Percentiles rank a stretch among this genome's conserved stretches.
Evolutionary conservation across 306 rosid genomes (phyloP).

Genomic region (Acacia acuminata): DNA sequence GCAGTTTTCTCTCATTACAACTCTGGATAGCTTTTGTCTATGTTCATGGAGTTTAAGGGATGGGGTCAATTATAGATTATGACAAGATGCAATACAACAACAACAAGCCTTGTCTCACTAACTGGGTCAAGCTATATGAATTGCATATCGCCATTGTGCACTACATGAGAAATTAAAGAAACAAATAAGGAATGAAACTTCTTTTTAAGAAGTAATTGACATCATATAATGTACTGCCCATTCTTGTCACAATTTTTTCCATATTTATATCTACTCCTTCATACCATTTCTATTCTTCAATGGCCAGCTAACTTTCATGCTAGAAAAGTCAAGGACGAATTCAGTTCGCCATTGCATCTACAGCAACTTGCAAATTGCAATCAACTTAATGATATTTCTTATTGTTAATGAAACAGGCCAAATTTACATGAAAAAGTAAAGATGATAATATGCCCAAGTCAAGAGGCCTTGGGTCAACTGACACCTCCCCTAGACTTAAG

Average conservation of each 20-base stretch:
- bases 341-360: neutral
- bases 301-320: neutral
- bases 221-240: neutral
- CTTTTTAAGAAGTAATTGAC: neutral
- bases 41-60: neutral
- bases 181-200: neutral
- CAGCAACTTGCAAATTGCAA: neutral
- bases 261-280: neutral
- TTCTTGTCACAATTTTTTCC: slow-evolving; percentile 4
- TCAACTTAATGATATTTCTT: slow-evolving; percentile 7
- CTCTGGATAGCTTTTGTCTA: neutral
- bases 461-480: neutral
- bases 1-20: slow-evolving; percentile 3
- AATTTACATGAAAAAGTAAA: neutral
- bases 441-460: neutral
- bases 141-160: neutral
- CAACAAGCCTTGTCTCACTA: neutral
- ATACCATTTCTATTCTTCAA: neutral
- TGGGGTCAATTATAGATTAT: neutral
- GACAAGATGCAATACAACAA: neutral
- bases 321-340: neutral
- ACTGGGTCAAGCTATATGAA: neutral
- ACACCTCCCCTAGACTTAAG: neutral
- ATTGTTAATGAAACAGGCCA: neutral
- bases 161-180: neutral